Evolutionary conservation across 139 green algal genomes (phyloP), one percentile per base, ranked within the genome.

Genomic region (Edaphochlamys debaryana): DNA sequence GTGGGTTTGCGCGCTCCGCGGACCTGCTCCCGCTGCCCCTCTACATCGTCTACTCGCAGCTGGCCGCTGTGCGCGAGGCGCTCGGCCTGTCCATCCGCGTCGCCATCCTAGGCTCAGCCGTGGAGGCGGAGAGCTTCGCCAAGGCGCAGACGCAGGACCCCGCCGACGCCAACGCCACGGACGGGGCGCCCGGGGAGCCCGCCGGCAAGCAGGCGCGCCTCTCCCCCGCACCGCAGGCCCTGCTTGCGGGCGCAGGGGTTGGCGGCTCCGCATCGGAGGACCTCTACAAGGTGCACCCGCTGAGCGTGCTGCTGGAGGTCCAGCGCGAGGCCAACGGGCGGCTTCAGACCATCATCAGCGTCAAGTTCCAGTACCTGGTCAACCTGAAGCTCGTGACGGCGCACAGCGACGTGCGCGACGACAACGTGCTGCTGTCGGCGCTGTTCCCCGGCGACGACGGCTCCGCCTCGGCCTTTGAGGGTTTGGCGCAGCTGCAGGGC

Each of bases 31-130:
- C 93, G 23, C 70, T 86, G 48, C 87, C 91, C 0, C 75, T 95
- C 17, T 95, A 93, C 82, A 79, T 95, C 36, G 50, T 94, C n/a
- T 95, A 94, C 87, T 87, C 87, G 15, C 93, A 95, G 84, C 69
- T 95, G 3, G 73, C 79, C 30, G 88, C 89, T 0, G 79, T 76
- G 50, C 30, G 74, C 20, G 87, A 95, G 38, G 88, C 87, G 15
- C 79, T 93, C 6, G 75, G 79, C 19, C 66, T 93, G 27, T 48
- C 54, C n/a, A 83, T 93, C 66, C 75, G 78, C 36, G 88, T 92
- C 20, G 71, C 79, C 45, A 89, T 95, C 22, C 17, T 69, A 1
- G 92, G 92, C 30, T 91, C 69, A 0, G 37, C 71, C 8, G 88
- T 84, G 2, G 87, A 91, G 54, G 86, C 86, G 19, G 77, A 87